A percentile compares a stretch with the other conserved stretches of the same genome.
phyloP scores from a whole-genome alignment of 2,329 filamentous ascomycete species.

The Rhinocladiella similis region DNA sequence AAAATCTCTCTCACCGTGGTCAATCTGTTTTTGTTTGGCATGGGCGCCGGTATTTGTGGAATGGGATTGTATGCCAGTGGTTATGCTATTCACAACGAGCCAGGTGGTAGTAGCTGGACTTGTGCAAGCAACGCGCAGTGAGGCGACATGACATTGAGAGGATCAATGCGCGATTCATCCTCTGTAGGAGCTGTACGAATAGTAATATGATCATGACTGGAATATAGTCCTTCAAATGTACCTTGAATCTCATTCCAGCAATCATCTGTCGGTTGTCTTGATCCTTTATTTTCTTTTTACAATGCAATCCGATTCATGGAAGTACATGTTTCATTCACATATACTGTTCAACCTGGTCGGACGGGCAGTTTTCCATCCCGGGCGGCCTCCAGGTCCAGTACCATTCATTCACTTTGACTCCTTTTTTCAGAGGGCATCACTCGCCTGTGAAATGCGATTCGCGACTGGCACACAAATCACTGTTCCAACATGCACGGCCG shows the following conservation, averaged over 20 bases:
- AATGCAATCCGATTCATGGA: too few relatives aligned
- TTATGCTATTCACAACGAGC: conserved; percentile 37
- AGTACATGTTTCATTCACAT: too few relatives aligned
- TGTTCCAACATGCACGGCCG: neutral
- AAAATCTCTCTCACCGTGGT: conserved; percentile 32
- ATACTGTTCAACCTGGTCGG: too few relatives aligned
- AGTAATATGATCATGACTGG: neutral
- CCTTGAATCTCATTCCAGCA: too few relatives aligned
- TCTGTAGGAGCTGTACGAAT: neutral
- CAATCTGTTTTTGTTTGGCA: conserved; percentile 12
- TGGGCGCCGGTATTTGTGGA: conserved; percentile 33
- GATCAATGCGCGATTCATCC: neutral
- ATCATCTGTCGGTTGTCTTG: too few relatives aligned
- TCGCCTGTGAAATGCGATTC: too few relatives aligned
- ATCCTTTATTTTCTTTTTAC: too few relatives aligned
- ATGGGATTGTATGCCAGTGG: conserved; percentile 44
- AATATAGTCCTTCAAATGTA: too few relatives aligned
- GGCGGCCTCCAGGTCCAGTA: too few relatives aligned
- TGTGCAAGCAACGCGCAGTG: conserved; percentile 37
- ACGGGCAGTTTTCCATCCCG: too few relatives aligned
- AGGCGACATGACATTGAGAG: neutral
- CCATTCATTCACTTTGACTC: too few relatives aligned
- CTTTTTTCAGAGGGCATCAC: too few relatives aligned
- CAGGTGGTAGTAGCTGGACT: conserved; percentile 39
- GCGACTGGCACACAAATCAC: neutral